Percentiles rank a stretch among this genome's conserved stretches.
These are phyloP conservation scores for Phylloporus sp. DNA, from an alignment of 768 basidiomycete species.

Conservation along the genomic window DNA sequence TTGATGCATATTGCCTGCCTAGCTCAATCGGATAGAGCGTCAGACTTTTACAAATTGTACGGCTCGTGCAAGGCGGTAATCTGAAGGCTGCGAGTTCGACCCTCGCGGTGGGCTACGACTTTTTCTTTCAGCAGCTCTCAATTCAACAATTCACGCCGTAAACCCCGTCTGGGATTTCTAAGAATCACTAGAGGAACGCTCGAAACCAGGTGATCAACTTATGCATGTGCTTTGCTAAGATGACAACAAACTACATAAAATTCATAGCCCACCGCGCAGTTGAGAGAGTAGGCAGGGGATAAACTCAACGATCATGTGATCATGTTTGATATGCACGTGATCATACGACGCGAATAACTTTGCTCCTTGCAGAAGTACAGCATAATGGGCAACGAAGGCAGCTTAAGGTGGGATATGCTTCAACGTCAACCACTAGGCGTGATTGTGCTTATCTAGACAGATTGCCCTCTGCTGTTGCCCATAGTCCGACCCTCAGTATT, in stretches of 20 bases:
- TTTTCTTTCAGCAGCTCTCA: neutral
- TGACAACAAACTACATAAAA: neutral
- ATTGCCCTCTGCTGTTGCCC: neutral
- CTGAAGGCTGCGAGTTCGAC: slow-evolving; percentile 65
- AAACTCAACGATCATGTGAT: slow-evolving; percentile 10
- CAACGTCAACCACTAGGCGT: neutral
- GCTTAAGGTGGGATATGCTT: slow-evolving; percentile 26
- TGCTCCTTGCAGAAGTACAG: too few species aligned
- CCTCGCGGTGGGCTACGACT: slow-evolving; percentile 57
- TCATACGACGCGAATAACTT: slow-evolving; percentile 4
- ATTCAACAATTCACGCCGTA: too few species aligned
- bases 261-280: slow-evolving; percentile 69
- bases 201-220: too few species aligned
- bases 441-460: neutral
- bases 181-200: neutral
- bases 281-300: slow-evolving; percentile 60
- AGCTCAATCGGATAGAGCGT: slow-evolving; percentile 69
- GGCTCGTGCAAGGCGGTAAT: slow-evolving; percentile 28
- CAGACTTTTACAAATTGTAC: slow-evolving; percentile 50
- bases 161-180: too few species aligned
- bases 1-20: slow-evolving; percentile 42
- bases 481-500: slow-evolving; percentile 28
- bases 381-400: slow-evolving; percentile 52
- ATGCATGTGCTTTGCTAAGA: too few species aligned
- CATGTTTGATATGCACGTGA: slow-evolving; percentile 15